phyloP scores from a whole-genome alignment of 2,329 filamentous ascomycete species.

The Aspergillus jensenii region DNA sequence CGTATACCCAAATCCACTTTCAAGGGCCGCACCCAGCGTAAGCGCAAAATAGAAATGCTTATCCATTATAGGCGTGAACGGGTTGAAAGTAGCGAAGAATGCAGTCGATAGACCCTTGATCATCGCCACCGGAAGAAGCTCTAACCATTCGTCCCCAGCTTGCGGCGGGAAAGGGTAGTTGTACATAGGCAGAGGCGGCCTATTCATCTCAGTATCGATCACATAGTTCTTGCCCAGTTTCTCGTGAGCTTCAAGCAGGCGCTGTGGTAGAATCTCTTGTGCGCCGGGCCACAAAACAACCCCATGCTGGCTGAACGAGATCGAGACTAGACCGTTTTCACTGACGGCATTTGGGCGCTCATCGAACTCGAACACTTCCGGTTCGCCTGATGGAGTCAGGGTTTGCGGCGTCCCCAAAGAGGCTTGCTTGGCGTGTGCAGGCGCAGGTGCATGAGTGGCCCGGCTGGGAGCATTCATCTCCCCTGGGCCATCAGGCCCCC shows the following conservation, averaged over 20 bases:
- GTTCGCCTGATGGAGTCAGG: conserved; percentile 30
- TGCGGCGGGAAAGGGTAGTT: conserved; percentile 37
- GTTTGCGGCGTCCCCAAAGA: conserved; percentile 15
- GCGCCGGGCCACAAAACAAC: conserved; percentile 52
- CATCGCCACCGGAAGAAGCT: conserved; percentile 48
- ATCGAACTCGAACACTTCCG: conserved; percentile 31
- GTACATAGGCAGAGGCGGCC: conserved; percentile 46
- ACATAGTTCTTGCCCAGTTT: conserved; percentile 50
- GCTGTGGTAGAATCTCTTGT: conserved; percentile 43
- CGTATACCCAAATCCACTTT: conserved; percentile 52
- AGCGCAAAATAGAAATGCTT: conserved; percentile 53
- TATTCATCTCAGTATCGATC: conserved; percentile 49
- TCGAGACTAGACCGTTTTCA: conserved; percentile 36
- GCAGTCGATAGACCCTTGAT: conserved; percentile 54
- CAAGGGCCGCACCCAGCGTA: conserved; percentile 50
- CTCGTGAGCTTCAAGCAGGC: conserved; percentile 38
- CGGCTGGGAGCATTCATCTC: conserved; percentile 18
- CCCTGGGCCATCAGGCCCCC: conserved; percentile 16
- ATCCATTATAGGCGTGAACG: conserved; percentile 54
- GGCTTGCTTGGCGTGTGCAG: conserved; percentile 7
- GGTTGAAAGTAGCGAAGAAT: conserved; percentile 57
- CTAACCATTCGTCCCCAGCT: conserved; percentile 45
- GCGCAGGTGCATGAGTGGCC: conserved; percentile 4
- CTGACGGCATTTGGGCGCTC: conserved; percentile 29
- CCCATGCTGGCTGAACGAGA: conserved; percentile 54